phyloP scores from a whole-genome alignment of 2,329 filamentous ascomycete species.

The Colletotrichum cordylinicola region DNA sequence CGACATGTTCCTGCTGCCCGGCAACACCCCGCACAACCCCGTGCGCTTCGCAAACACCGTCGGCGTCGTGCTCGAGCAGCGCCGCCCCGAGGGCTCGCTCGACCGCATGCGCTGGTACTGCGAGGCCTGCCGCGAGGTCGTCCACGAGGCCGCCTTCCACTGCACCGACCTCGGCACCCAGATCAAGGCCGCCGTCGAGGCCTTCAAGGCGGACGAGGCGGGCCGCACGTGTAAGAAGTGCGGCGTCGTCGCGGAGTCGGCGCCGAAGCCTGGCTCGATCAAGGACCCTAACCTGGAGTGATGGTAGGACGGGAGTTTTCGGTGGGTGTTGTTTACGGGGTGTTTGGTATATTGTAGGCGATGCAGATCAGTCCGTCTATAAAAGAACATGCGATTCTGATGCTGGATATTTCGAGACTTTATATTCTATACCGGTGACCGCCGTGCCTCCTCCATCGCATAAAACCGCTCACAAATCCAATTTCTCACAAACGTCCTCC shows the following conservation, averaged over 20 bases:
- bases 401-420: background rate
- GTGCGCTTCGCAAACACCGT: conserved; percentile 93
- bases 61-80: conserved; percentile 91
- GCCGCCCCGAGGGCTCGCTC: conserved; percentile 69
- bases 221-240: conserved; percentile 80
- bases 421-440: background rate
- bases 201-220: conserved; percentile 71
- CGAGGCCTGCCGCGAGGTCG: conserved; percentile 68
- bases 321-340: background rate
- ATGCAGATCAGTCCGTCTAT: conserved; percentile 8
- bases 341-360: background rate
- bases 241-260: conserved; percentile 75
- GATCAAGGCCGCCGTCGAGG: conserved; percentile 89
- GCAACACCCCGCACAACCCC: conserved; percentile 96
- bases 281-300: conserved; percentile 61
- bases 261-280: conserved; percentile 66
- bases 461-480: background rate
- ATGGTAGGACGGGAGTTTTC: too few relatives aligned
- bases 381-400: conserved; percentile 10
- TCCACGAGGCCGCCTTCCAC: conserved; percentile 87
- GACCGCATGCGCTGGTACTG: conserved; percentile 96
- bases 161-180: conserved; percentile 91
- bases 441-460: background rate
- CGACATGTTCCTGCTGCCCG: conserved; percentile 89
- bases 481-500: background rate